phyloP scores from a whole-genome alignment of 495 filamentous ascomycete genomes.

The Neurospora sp. region DNA sequence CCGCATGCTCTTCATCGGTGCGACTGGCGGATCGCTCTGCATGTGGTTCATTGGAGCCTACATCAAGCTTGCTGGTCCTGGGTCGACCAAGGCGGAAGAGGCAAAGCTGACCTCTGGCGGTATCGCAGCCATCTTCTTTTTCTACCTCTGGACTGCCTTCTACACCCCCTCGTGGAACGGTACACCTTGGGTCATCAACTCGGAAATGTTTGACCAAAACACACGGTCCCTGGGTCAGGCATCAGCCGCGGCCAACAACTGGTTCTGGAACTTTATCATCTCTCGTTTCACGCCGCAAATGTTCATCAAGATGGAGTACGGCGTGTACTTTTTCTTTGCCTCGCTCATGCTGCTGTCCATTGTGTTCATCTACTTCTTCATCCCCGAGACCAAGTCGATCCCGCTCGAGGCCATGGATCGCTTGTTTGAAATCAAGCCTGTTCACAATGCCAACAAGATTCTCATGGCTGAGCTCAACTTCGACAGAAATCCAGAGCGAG shows the following conservation, averaged over 20 bases:
- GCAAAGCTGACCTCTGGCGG: slow-evolving; percentile 42
- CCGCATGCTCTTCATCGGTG: slow-evolving; percentile 45
- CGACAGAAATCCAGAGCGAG: slow-evolving; percentile 33
- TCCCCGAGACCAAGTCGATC: slow-evolving; percentile 44
- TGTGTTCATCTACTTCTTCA: slow-evolving; percentile 47
- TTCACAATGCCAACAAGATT: slow-evolving; percentile 42
- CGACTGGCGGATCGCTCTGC: slow-evolving; percentile 42
- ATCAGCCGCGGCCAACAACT: slow-evolving; percentile 58
- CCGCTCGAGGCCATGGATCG: slow-evolving; percentile 46
- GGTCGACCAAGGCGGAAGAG: slow-evolving; percentile 13
- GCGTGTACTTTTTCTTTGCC: slow-evolving; percentile 74
- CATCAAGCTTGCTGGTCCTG: slow-evolving; percentile 43
- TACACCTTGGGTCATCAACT: slow-evolving; percentile 57
- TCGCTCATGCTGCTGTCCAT: slow-evolving; percentile 58
- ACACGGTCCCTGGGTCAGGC: slow-evolving; percentile 59
- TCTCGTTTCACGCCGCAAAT: slow-evolving; percentile 66
- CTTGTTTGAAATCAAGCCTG: slow-evolving; percentile 48
- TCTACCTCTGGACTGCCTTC: slow-evolving; percentile 71
- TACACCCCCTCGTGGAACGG: slow-evolving; percentile 73
- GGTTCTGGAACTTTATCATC: slow-evolving; percentile 70
- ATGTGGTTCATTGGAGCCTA: slow-evolving; percentile 50
- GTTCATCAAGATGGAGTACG: slow-evolving; percentile 60
- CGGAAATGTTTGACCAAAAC: slow-evolving; percentile 54
- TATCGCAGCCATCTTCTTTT: slow-evolving; percentile 66
- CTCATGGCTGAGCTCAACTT: slow-evolving; percentile 39